Percentiles rank a stretch among this genome's conserved stretches.
These are phyloP conservation scores for Orbilia brochopaga DNA, from an alignment of 2,329 filamentous ascomycete species.

Conservation along the genomic window DNA sequence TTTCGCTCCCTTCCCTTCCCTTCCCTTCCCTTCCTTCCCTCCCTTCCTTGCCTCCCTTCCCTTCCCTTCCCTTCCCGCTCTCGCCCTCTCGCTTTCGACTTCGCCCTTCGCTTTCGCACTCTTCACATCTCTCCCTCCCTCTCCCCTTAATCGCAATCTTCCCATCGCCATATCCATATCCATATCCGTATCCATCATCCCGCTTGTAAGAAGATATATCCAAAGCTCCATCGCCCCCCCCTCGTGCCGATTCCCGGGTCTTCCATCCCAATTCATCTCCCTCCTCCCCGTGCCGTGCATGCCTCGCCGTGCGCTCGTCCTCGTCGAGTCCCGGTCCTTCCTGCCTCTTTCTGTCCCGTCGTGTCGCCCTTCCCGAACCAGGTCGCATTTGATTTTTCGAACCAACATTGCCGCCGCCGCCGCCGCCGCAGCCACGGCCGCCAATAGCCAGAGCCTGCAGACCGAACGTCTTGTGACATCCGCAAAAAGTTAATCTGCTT, in stretches of 20 bases:
- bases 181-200: conserved; percentile 10
- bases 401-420: conserved; percentile 7
- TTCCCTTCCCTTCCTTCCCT: conserved; percentile 7
- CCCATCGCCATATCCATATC: conserved; percentile 24
- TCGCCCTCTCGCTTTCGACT: conserved; percentile 14
- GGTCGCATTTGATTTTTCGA: conserved; percentile 36
- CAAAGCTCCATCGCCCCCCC: too few species aligned
- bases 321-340: conserved; percentile 2
- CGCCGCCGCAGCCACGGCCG: too few species aligned
- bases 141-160: background rate
- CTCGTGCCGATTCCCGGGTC: too few species aligned
- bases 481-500: too few species aligned
- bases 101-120: too few species aligned
- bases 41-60: background rate
- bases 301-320: background rate
- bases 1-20: background rate
- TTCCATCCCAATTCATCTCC: too few species aligned
- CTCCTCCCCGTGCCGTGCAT: too few species aligned
- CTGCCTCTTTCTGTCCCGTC: conserved; percentile 32
- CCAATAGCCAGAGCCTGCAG: too few species aligned
- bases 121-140: background rate
- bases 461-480: too few species aligned
- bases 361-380: conserved; percentile 45
- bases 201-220: too few species aligned
- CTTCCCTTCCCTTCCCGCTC: background rate